Evolutionary conservation across 805 yeast genomes (phyloP), one percentile per base, ranked within the genome.

Genomic region (Teunomyces barrocoloradensis): DNA sequence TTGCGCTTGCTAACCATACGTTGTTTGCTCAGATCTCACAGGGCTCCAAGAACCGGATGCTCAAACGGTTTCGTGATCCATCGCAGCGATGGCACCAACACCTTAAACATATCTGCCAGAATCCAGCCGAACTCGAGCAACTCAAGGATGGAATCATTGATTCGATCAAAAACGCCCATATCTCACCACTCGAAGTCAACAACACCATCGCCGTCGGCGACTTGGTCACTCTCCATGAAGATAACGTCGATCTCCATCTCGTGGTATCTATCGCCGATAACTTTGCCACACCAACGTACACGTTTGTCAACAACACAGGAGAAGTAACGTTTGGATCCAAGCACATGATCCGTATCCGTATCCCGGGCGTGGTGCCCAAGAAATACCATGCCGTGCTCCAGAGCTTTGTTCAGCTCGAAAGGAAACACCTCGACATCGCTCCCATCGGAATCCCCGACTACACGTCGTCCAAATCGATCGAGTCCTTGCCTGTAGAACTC

Each of bases 221-320:
- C 61, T 66, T 84, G 41, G 89, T 84, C 3, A 77, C 81, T 13
- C 58, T 84, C 13, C 66, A 69, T 11, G 63, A 68, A 1, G 70
- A 75, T 43, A 72, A 71, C 33, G 66, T 75, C 3, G 75, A 74
- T 43, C 64, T 84, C 15, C 77, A 79, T 23, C 77, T 84, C 43
- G 74, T 86, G 29, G 81, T 76, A 1, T 77, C 73, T 21, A 62
- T 79, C 21, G 91, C 91, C 0, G 53, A 58, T 4, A 59, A 67
- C 4, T 59, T 77, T 2, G 67, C 68, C 13, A 84, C 82, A 40
- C 78, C 80, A 21, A 65, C 82, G 28, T 85, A 79, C 54, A 78
- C 87, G 0, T 74, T 82, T 49, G 68, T 82, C 43, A 76, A 78
- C 45, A 71, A 74, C 27, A 75, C 75, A 47, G 94, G 94, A 7